A percentile compares a stretch with the other conserved stretches of the same genome.
These are phyloP conservation scores for Cadophora sp. DNA, from an alignment of 2,329 filamentous ascomycete genomes.

Conservation along the genomic window DNA sequence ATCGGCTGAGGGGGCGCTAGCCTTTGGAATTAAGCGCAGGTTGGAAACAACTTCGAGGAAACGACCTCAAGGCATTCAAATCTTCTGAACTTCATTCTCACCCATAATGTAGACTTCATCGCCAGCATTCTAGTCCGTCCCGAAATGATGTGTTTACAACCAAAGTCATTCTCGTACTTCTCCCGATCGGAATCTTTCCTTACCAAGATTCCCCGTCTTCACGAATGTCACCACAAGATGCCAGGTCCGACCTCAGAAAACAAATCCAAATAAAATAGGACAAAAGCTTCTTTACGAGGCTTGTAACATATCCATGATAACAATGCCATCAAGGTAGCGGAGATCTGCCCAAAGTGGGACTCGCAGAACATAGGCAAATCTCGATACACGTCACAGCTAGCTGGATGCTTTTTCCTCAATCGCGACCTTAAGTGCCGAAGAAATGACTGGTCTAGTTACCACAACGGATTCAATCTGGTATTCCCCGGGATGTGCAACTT, in stretches of 20 bases:
- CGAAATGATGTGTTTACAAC: no score
- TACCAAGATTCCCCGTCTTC: background rate
- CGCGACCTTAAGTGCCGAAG: background rate
- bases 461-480: background rate
- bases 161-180: background rate
- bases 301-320: background rate
- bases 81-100: background rate
- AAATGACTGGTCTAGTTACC: background rate
- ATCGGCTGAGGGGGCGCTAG: background rate
- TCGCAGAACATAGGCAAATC: background rate
- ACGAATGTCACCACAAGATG: background rate
- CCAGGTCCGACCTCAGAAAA: background rate
- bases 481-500: background rate
- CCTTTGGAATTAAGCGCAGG: background rate
- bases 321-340: background rate
- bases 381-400: background rate
- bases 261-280: background rate
- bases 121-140: background rate
- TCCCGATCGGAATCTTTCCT: background rate
- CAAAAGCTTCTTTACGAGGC: background rate
- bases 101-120: background rate
- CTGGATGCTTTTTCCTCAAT: background rate
- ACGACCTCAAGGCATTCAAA: no score
- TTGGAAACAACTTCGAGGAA: background rate
- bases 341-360: background rate